phyloP scores from a whole-genome alignment of 768 basidiomycete genomes.

The Termitomyces sp. region DNA sequence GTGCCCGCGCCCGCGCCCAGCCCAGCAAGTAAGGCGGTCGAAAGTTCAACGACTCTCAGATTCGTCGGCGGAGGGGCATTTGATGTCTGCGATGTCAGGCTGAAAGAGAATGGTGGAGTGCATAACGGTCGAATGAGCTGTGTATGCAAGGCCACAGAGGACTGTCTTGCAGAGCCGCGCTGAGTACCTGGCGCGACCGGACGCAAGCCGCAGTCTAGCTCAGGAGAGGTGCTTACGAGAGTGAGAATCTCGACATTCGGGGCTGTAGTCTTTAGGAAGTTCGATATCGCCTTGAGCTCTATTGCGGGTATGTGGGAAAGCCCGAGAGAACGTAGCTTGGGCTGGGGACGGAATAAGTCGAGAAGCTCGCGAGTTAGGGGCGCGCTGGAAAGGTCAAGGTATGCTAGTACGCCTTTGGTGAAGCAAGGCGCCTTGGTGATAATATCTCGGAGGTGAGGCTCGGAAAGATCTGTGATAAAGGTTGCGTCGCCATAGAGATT shows the following conservation, averaged over 20 bases:
- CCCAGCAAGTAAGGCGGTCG: slow-evolving; percentile 60
- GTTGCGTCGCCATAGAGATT: slow-evolving; percentile 89
- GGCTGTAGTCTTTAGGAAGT: slow-evolving; percentile 67
- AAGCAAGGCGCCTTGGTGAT: slow-evolving; percentile 78
- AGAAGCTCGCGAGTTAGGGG: slow-evolving; percentile 59
- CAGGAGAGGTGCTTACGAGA: slow-evolving; percentile 68
- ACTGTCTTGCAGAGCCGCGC: slow-evolving; percentile 53
- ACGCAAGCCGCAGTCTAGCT: slow-evolving; percentile 57
- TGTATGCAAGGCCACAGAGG: slow-evolving; percentile 72
- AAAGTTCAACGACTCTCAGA: slow-evolving; percentile 84
- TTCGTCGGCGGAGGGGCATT: slow-evolving; percentile 51
- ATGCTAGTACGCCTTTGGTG: slow-evolving; percentile 64
- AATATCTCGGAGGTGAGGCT: slow-evolving; percentile 61
- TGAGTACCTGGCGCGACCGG: slow-evolving; percentile 23
- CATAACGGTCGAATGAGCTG: slow-evolving; percentile 78
- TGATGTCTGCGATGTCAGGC: slow-evolving; percentile 27
- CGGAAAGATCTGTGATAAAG: slow-evolving; percentile 66
- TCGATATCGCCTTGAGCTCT: slow-evolving; percentile 55
- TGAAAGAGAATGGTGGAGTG: slow-evolving; percentile 71
- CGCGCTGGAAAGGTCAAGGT: slow-evolving; percentile 87
- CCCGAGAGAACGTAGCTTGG: slow-evolving; percentile 73
- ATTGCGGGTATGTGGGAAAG: slow-evolving; percentile 81
- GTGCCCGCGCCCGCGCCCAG: slow-evolving; percentile 76
- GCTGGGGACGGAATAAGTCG: slow-evolving; percentile 55
- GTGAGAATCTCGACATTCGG: slow-evolving; percentile 83